These are phyloP conservation scores for Vanderwaltozyma verrucispora DNA, from an alignment of 805 yeast species.

Conservation along the genomic window DNA sequence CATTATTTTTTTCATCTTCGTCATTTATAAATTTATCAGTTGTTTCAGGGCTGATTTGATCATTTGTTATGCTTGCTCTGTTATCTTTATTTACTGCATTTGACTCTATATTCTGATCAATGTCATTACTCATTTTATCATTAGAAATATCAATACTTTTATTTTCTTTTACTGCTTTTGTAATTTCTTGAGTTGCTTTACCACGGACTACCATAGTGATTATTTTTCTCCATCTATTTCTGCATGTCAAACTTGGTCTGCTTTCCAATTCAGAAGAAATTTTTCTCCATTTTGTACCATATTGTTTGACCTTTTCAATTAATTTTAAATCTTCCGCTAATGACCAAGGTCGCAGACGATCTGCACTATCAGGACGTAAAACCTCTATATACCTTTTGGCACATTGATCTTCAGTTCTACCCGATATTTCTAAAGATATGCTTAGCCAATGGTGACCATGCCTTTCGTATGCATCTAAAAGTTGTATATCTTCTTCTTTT, in stretches of 20 bases:
- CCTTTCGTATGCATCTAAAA: slow-evolving; percentile 51
- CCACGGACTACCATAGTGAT: slow-evolving; percentile 66
- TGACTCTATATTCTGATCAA: no score
- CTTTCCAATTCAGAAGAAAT: slow-evolving; percentile 62
- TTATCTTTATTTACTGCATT: background rate
- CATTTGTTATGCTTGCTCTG: no score
- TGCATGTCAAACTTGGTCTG: slow-evolving; percentile 79
- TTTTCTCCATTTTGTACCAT: slow-evolving; percentile 86
- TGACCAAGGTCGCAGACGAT: slow-evolving; percentile 71
- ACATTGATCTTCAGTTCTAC: slow-evolving; percentile 92
- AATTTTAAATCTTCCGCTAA: slow-evolving; percentile 63
- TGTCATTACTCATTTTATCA: background rate
- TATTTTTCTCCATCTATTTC: slow-evolving; percentile 87
- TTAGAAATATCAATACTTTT: slow-evolving; percentile 27
- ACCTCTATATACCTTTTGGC: slow-evolving; percentile 86
- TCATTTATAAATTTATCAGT: no score
- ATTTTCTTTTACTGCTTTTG: slow-evolving; percentile 48
- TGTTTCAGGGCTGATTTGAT: no score
- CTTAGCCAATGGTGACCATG: slow-evolving; percentile 83
- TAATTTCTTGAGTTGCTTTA: slow-evolving; percentile 45
- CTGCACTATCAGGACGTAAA: slow-evolving; percentile 68
- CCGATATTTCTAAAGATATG: slow-evolving; percentile 63
- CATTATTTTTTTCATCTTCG: no score
- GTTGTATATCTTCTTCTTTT: slow-evolving; percentile 57
- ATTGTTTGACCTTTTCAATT: slow-evolving; percentile 52